These are phyloP conservation scores for Pholiota molesta DNA, from an alignment of 768 basidiomycete species.

Conservation along the genomic window DNA sequence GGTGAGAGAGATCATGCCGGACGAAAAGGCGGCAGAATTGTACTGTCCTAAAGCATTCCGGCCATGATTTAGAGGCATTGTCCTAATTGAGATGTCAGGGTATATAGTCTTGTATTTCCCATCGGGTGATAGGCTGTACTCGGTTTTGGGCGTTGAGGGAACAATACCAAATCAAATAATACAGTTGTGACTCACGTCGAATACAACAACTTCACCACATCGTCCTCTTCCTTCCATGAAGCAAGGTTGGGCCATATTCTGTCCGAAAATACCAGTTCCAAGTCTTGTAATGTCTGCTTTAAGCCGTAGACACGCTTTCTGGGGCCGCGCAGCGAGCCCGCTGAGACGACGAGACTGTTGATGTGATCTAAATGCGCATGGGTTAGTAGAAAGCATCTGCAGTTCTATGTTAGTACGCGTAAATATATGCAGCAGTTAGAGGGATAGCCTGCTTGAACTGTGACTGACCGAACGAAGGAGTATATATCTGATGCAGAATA, in stretches of 20 bases:
- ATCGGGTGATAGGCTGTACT: slow-evolving; percentile 46
- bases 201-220: slow-evolving; percentile 62
- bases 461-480: slow-evolving; percentile 50
- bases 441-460: not conserved
- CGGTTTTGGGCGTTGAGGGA: not conserved
- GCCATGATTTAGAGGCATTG: slow-evolving; percentile 78
- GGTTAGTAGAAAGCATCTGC: slow-evolving; percentile 81
- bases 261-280: slow-evolving; percentile 76
- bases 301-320: slow-evolving; percentile 68
- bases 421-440: not conserved
- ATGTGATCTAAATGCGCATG: slow-evolving; percentile 94
- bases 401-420: slow-evolving; percentile 10
- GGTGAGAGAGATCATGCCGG: slow-evolving; percentile 57
- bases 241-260: slow-evolving; percentile 87
- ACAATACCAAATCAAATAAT: not conserved
- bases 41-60: slow-evolving; percentile 58
- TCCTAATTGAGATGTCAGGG: slow-evolving; percentile 61
- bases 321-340: slow-evolving; percentile 69
- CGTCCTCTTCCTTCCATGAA: slow-evolving; percentile 68
- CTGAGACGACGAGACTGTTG: slow-evolving; percentile 78
- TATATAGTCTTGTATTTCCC: slow-evolving; percentile 55
- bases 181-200: slow-evolving; percentile 50
- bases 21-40: slow-evolving; percentile 87
- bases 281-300: slow-evolving; percentile 61
- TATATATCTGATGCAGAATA: slow-evolving; percentile 55